Evolutionary conservation across 495 filamentous ascomycete species (phyloP).

Genomic region (Penicillium antarcticum): DNA sequence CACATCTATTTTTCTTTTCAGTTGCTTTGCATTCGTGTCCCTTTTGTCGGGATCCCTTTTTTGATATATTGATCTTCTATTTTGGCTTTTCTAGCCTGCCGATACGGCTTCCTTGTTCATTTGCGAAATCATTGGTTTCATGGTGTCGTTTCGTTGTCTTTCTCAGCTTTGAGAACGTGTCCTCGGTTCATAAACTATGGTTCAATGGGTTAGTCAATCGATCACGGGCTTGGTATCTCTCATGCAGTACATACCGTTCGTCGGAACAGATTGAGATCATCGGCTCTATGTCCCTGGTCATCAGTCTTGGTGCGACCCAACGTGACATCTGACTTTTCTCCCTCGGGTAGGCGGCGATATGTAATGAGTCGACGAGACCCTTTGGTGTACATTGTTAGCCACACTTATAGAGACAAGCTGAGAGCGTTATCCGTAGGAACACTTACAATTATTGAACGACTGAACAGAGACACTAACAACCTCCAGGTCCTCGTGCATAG

Average conservation of each 20-base stretch:
- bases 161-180: not conserved
- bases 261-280: slow-evolving; percentile 80
- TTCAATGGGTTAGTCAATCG: not conserved
- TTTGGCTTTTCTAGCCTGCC: not conserved
- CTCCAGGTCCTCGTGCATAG: slow-evolving; percentile 72
- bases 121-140: not conserved
- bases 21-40: not conserved
- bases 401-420: not conserved
- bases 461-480: slow-evolving; percentile 80
- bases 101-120: not conserved
- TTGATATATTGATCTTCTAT: not conserved
- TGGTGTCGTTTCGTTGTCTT: slow-evolving; percentile 4
- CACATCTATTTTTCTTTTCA: not conserved
- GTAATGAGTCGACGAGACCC: slow-evolving; percentile 86
- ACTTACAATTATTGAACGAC: slow-evolving; percentile 79
- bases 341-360: slow-evolving; percentile 68
- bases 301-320: slow-evolving; percentile 35
- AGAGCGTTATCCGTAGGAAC: not conserved
- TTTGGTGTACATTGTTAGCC: slow-evolving; percentile 23
- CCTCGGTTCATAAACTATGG: slow-evolving; percentile 15
- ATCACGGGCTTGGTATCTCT: not conserved
- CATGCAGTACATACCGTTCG: slow-evolving; percentile 43
- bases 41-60: not conserved
- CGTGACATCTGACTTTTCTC: slow-evolving; percentile 47
- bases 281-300: slow-evolving; percentile 48